These are phyloP conservation scores for Leonotis leonurus DNA, from an alignment of 257 asterid genomes.

Conservation along the genomic window DNA sequence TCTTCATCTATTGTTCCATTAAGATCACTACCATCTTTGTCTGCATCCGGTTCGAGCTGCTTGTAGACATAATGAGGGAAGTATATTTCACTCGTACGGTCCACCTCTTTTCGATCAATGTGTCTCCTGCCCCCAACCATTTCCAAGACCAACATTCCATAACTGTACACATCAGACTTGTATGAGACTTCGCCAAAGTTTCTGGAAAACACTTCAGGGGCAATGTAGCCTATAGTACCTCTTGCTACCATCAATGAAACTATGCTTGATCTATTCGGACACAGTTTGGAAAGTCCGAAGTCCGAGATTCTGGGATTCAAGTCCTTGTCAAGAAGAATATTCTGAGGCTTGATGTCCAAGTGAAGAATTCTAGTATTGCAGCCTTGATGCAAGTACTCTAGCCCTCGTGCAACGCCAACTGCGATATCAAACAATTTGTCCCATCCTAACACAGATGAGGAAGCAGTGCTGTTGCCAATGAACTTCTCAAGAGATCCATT, in stretches of 20 bases:
- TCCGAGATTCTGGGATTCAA: no score
- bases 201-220: no score
- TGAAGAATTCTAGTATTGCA: slow-evolving; percentile 2
- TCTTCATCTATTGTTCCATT: background rate
- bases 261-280: no score
- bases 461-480: background rate
- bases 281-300: no score
- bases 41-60: slow-evolving; percentile 11
- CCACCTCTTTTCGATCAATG: no score
- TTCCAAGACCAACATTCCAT: no score
- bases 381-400: slow-evolving; percentile 9
- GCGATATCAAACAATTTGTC: background rate
- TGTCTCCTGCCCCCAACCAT: no score
- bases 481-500: background rate
- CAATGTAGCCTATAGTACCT: background rate
- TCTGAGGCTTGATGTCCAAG: slow-evolving; percentile 6
- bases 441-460: background rate
- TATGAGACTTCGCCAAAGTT: no score
- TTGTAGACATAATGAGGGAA: slow-evolving; percentile 26
- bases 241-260: background rate
- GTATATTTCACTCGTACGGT: background rate
- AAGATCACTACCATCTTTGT: background rate
- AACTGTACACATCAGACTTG: no score
- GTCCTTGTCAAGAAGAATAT: background rate
- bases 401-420: slow-evolving; percentile 5